Base-by-base conservation (phyloP, 495 filamentous ascomycete species). In the Hyaloscypha variabilis region DNA sequence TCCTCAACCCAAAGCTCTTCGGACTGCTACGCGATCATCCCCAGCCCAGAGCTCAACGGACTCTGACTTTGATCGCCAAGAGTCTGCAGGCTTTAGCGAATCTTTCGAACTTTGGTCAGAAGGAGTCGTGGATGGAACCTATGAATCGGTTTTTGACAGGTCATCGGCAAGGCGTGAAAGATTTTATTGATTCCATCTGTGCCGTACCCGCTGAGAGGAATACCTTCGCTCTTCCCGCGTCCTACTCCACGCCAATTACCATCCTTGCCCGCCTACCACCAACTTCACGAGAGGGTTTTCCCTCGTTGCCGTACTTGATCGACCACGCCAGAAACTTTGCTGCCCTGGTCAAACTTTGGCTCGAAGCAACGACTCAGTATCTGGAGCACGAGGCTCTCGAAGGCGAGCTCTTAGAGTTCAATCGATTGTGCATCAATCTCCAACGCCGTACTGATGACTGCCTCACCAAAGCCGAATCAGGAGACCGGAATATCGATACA, bases 61-160 rank as follows among this genome's bases (percentile, higher is more conserved):
- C 95, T 14, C 77, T 98, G 28, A 98, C 94, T 0, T 85, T 99
- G 54, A 92, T 98, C 68, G 92, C 95, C 14, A 99, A 99, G 78
- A 90, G 91, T 19, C 82, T 99, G n/a, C 94, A 98, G 78, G 94
- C 91, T 19, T 82, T 99, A 46, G 95, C 94, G 23, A 98, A 97
- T 72, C 87, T 97, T 78, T 91, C 91, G 13, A 93, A 87, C 2
- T 97, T 98, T 66, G 96, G 95, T 62, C 91, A 89, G 71, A 98
- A 98, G 75, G 95, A 98, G 75, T 85, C 89, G 4, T 99, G 94
- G 93, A 99, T 99, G 95, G 96, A 96, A 76, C 92, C 92, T 5
- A 98, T 98, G 96, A 99, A 97, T 72, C 83, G 82, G 13, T 92
- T 92, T 69, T 79, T 92, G 62, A 69, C 71, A 11, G 75, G 80